phyloP scores from a whole-genome alignment of 108 stramenopile genomes.

The Cyclotella atomus region DNA sequence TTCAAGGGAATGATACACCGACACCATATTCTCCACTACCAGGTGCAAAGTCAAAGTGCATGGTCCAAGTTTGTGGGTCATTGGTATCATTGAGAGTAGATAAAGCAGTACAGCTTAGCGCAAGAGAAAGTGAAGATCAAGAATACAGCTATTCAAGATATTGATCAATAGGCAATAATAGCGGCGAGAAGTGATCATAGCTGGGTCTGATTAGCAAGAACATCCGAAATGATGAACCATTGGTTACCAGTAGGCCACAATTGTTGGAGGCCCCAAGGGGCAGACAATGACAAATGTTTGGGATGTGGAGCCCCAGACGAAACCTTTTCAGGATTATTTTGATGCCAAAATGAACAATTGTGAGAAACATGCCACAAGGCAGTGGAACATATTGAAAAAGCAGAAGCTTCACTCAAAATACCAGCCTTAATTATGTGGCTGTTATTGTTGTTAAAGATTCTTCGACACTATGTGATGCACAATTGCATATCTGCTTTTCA shows the following conservation, averaged over 20 bases:
- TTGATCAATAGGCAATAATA: not conserved
- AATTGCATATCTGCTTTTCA: no score
- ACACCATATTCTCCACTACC: not conserved
- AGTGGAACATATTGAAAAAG: not conserved
- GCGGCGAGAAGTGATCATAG: not conserved
- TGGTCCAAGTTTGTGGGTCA: not conserved
- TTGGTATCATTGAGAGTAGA: not conserved
- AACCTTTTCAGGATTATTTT: not conserved
- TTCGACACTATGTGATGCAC: no score
- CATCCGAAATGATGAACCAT: not conserved
- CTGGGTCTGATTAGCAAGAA: not conserved
- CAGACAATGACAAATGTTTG: not conserved
- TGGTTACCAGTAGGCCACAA: constrained; percentile 3
- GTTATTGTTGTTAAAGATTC: not conserved
- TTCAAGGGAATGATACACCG: not conserved
- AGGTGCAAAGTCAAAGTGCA: not conserved
- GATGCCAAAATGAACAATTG: not conserved
- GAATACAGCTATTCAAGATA: not conserved
- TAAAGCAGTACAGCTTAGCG: not conserved
- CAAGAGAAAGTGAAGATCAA: not conserved
- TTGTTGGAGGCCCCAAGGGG: not conserved
- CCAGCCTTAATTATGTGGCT: not conserved
- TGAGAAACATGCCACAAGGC: not conserved
- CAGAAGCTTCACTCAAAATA: not conserved
- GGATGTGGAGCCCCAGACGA: not conserved